phyloP scores from a whole-genome alignment of 305 asterid species.

The Fraxinus baroniana region DNA sequence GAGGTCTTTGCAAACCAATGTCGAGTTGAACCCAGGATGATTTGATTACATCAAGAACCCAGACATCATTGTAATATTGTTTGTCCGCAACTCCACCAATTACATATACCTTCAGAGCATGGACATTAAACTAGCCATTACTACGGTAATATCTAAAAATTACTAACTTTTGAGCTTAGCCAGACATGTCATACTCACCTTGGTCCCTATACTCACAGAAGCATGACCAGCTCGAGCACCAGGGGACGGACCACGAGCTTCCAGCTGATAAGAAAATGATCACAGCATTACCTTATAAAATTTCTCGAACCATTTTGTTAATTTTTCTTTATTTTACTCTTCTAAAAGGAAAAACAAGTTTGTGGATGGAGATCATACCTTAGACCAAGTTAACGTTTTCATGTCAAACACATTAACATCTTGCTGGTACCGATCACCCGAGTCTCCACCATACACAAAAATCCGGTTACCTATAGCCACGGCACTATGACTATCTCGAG shows the following conservation, averaged over 20 bases:
- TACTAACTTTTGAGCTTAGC: neutral
- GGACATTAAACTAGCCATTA: neutral
- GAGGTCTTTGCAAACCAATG: conserved; percentile 50
- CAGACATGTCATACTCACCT: conserved; percentile 48
- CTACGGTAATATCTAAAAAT: neutral
- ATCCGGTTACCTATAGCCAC: conserved; percentile 62
- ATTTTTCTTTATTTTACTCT: neutral
- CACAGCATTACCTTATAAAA: neutral
- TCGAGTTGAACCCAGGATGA: conserved; percentile 75
- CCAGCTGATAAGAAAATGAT: conserved; percentile 42
- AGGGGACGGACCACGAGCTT: conserved; percentile 53
- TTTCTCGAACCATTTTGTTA: neutral
- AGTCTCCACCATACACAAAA: conserved; percentile 83
- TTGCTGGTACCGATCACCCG: conserved; percentile 85
- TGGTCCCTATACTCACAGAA: conserved; percentile 72
- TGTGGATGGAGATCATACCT: conserved; percentile 37
- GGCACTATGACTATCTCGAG: conserved; percentile 86
- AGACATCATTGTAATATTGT: conserved; percentile 71
- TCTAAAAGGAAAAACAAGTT: neutral
- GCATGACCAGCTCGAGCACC: conserved; percentile 91
- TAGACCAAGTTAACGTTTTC: conserved; percentile 69
- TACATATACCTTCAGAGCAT: conserved; percentile 55
- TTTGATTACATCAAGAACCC: conserved; percentile 64
- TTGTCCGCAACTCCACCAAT: conserved; percentile 93
- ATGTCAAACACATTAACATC: conserved; percentile 70